Evolutionary conservation across 148 eudicot species (phyloP).

Genomic region (Rhododendron henanense): DNA sequence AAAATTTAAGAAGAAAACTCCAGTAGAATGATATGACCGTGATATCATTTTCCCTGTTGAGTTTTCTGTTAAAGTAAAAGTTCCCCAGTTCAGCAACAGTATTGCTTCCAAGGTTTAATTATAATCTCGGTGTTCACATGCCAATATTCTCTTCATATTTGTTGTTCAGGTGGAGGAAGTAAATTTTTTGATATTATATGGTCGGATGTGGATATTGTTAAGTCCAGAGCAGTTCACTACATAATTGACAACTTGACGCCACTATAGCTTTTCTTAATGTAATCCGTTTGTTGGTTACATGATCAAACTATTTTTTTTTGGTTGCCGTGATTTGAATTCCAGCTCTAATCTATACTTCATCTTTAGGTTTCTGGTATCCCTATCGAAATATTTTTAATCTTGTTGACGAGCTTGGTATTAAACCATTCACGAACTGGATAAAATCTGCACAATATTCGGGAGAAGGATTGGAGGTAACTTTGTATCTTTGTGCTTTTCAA

Average conservation of each 20-base stretch:
- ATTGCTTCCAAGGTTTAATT: not conserved
- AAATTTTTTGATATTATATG: not conserved
- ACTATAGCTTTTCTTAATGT: not conserved
- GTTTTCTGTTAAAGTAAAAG: not conserved
- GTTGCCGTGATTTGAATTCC: not conserved
- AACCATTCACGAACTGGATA: slow-evolving; percentile 61
- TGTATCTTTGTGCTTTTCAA: not conserved
- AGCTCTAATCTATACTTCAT: not conserved
- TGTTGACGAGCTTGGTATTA: slow-evolving; percentile 56
- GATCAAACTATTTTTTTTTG: not conserved
- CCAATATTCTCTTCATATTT: not conserved
- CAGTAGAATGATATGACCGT: not conserved
- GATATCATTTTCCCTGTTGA: not conserved
- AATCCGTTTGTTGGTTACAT: not conserved
- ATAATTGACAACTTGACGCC: not conserved
- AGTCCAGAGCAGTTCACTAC: not conserved
- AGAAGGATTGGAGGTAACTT: slow-evolving; percentile 65
- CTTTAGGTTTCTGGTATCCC: slow-evolving; percentile 72
- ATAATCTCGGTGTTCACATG: not conserved
- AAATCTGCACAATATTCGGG: slow-evolving; percentile 56
- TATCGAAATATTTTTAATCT: slow-evolving; percentile 64
- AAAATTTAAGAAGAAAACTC: not conserved
- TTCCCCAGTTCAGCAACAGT: not conserved
- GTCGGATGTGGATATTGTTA: not conserved
- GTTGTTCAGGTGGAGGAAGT: not conserved